Evolutionary conservation across 1,284 basidiomycete species (phyloP), one percentile per base, ranked within the genome.

Genomic region (Leccinum subrobustum): DNA sequence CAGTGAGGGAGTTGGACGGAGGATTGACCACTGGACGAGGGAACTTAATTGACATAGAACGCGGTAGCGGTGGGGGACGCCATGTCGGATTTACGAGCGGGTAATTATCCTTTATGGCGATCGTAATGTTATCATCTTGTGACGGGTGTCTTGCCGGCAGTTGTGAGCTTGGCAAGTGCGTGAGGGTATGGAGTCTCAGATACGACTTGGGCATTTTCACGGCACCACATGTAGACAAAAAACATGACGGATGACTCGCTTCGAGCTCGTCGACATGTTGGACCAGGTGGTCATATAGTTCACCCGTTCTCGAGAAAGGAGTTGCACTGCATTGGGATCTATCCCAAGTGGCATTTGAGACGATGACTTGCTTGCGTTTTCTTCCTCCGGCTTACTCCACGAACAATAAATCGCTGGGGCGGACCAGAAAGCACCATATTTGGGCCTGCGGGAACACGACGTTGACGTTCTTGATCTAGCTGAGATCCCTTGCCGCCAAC

Each of bases 401-500:
- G 84, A 37, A 96, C 91, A 57, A 96, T 81, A 69, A 95, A 96
- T 42, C 85, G 81, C 65, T 86, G 87, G 2, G 85, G 81, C 6
- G 83, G 82, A 0, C 84, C 86, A 20, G 25, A 25, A 25, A 25
- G 25, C 25, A 25, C 25, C 25, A 25, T 25, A 25, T 92, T 64
- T 88, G 84, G 0, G 92, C 92, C 56, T 85, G 80, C 7, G 91
- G 86, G 65, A 93, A 95, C 20, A 93, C 87, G 16, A 83, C 76
- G 58, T 84, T 89, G 58, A 93, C 91, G 62, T 89, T 89, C 70
- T 94, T 93, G 70, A 96, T 96, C 53, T 4, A 98, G 81, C 71
- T 96, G 93, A 6, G 91, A 89, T 12, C 96, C 96, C 76, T 98
- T 98, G 59, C 94, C 92, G 64, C 96, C 97, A 56, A 93, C 88